Conservation (phyloP, 2,329 filamentous ascomycete species). For the Xylariaceae sp. region DNA sequence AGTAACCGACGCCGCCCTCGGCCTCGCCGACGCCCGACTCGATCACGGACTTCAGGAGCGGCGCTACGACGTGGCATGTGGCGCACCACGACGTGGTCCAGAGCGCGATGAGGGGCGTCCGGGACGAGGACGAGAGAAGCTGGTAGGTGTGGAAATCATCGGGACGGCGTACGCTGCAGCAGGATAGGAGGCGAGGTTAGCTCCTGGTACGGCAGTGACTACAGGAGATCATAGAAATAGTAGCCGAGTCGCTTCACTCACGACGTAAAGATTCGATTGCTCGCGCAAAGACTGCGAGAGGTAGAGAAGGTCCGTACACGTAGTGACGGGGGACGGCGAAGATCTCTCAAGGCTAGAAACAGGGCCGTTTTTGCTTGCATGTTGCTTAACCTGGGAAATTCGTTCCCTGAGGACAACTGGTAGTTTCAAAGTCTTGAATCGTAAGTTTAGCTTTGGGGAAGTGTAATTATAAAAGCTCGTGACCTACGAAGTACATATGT, state of each 20-base stretch:
- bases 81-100: conserved; percentile 64
- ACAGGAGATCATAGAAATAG: conserved; percentile 3
- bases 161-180: conserved; percentile 54
- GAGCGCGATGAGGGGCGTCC: conserved; percentile 59
- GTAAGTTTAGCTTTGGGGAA: no score
- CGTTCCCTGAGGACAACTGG: background rate
- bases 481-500: no score
- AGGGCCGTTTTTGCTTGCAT: conserved; percentile 10
- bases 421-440: no score
- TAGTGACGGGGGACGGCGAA: conserved; percentile 1
- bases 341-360: conserved; percentile 7
- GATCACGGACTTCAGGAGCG: conserved; percentile 52
- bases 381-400: background rate
- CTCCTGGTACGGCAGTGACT: background rate
- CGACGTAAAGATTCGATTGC: conserved; percentile 46
- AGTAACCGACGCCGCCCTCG: conserved; percentile 59
- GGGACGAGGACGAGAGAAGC: conserved; percentile 55
- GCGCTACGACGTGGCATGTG: conserved; percentile 54
- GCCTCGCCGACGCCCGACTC: conserved; percentile 55
- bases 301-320: conserved; percentile 33
- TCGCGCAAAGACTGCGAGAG: conserved; percentile 30
- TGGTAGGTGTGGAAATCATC: conserved; percentile 59
- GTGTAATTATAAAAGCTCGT: no score
- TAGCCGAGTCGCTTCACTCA: conserved; percentile 35
- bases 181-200: background rate